phyloP scores from a whole-genome alignment of 352 stramenopile species.

The Phytophthora quininea region DNA sequence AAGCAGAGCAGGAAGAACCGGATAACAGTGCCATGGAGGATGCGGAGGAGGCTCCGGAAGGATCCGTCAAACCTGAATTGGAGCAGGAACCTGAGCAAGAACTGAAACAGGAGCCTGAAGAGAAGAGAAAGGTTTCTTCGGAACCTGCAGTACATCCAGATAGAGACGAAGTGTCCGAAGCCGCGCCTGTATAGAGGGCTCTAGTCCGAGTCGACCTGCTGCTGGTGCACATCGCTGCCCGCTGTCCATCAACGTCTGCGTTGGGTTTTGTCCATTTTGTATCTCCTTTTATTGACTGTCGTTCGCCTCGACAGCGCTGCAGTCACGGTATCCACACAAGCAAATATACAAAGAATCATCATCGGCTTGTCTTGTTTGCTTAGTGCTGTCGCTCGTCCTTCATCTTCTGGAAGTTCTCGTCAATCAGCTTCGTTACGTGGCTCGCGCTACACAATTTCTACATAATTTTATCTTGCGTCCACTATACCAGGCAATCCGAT shows the following conservation, averaged over 20 bases:
- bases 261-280: slow-evolving; percentile 44
- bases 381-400: background rate
- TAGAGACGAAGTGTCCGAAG: slow-evolving; percentile 23
- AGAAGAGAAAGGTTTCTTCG: slow-evolving; percentile 14
- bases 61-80: slow-evolving; percentile 6
- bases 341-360: slow-evolving; percentile 33
- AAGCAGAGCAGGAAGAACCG: slow-evolving; percentile 29
- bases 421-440: no score
- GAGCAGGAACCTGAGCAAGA: background rate
- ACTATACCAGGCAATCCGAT: background rate
- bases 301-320: slow-evolving; percentile 18
- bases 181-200: slow-evolving; percentile 31
- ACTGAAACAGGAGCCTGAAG: slow-evolving; percentile 2
- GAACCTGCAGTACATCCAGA: slow-evolving; percentile 24
- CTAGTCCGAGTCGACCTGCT: slow-evolving; percentile 8
- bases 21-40: slow-evolving; percentile 16
- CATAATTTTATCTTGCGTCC: background rate
- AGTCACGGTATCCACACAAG: slow-evolving; percentile 25
- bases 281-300: slow-evolving; percentile 42
- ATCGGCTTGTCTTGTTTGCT: slow-evolving; percentile 20
- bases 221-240: slow-evolving; percentile 14
- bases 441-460: background rate
- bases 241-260: slow-evolving; percentile 18
- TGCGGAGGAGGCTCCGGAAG: background rate
- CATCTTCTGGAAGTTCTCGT: background rate